Evolutionary conservation across 2,329 filamentous ascomycete genomes (phyloP).

Genomic region (Coniochaeta sp.): DNA sequence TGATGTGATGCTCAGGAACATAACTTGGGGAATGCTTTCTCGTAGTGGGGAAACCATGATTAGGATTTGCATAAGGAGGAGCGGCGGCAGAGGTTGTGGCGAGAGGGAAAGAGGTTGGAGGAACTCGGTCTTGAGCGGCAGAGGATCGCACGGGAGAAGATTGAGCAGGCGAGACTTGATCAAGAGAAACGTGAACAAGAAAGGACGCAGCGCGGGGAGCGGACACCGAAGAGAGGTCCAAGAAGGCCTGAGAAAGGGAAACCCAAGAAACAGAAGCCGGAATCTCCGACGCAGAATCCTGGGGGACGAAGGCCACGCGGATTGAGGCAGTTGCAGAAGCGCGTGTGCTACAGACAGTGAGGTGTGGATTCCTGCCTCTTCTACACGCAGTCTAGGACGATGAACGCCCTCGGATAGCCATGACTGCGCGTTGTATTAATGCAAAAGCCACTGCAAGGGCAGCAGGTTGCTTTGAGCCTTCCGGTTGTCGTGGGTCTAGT

Average conservation of each 20-base stretch:
- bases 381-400: background rate
- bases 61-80: background rate
- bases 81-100: background rate
- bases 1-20: conserved; percentile 44
- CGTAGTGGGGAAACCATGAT: conserved; percentile 5
- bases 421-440: background rate
- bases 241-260: background rate
- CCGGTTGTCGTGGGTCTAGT: background rate
- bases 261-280: background rate
- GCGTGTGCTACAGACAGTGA: background rate
- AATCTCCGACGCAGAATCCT: background rate
- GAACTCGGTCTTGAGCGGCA: background rate
- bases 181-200: background rate
- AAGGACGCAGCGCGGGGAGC: background rate
- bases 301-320: background rate
- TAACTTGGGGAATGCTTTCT: conserved; percentile 52
- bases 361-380: background rate
- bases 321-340: background rate
- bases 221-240: background rate
- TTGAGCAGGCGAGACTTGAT: background rate
- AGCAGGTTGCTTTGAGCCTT: background rate
- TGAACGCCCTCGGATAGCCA: background rate
- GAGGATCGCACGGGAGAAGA: background rate
- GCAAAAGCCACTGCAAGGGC: background rate
- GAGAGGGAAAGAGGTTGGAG: background rate